Evolutionary conservation across 1,284 basidiomycete species (phyloP), one percentile per base, ranked within the genome.

Genomic region (Ustilago bromivora): DNA sequence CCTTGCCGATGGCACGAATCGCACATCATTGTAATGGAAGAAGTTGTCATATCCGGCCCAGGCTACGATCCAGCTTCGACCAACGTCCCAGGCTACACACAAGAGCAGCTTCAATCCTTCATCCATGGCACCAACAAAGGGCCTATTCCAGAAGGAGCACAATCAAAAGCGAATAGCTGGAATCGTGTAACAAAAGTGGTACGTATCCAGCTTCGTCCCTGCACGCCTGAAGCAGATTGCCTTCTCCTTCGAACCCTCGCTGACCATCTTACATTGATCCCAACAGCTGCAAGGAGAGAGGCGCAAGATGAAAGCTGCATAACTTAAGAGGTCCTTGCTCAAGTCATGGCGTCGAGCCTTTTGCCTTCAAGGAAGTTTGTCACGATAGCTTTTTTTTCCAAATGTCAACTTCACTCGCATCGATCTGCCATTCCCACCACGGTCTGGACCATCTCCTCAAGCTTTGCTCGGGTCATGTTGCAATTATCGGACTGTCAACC

Each of bases 11-110:
- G 84, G 84, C 79, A 84, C 60, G 76, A 74, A 8, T 68, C 77
- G 2, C 84, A 86, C 57, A 86, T 86, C 49, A 84, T 86, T 47
- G 84, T 86, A 34, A 74, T 86, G 73, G 84, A 86, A 55, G 84
- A 86, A 55, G 79, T 86, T 15, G 78, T 84, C 47, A 76, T 86
- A 62, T 79, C 74, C 4, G 78, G 77, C 4, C 83, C 83, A 10
- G 58, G 61, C 28, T 84, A 84, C 61, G 81, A 82, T 55, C 66
- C 67, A 17, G 66, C 71, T 12, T 78, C 81, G 8, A 82, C 83
- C 15, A 74, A 82, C 47, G 81, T 85, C 11, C 82, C 83, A 3
- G 61, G 70, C 35, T 67, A 79, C 13, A 66, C 75, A 9, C 72
- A 66, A 34, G 69, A 72, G n/a, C 77, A 82, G 35, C 71, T 82